Percentiles rank a stretch among this genome's conserved stretches.
Evolutionary conservation across 768 basidiomycete genomes (phyloP).

Genomic region (Mycena amicta): DNA sequence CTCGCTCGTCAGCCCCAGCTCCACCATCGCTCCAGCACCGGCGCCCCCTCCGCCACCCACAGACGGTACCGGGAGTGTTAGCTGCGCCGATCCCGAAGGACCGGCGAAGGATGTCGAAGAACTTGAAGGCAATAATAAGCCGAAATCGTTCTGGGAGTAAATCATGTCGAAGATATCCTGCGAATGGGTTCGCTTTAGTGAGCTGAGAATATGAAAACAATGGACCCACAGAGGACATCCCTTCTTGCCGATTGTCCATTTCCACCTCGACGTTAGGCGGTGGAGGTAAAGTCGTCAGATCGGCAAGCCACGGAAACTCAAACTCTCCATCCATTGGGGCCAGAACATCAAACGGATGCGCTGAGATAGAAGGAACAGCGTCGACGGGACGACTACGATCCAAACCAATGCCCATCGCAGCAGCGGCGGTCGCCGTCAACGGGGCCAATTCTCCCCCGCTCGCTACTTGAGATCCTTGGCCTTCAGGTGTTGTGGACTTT

Average conservation of each 20-base stretch:
- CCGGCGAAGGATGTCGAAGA: neutral
- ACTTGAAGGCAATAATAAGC: neutral
- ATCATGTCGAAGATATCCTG: constrained; percentile 16
- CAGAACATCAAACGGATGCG: neutral
- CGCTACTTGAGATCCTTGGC: no score
- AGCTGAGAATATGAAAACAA: no score
- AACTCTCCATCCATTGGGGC: neutral
- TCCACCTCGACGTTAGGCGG: neutral
- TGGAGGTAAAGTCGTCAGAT: constrained; percentile 6
- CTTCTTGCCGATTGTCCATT: constrained; percentile 5
- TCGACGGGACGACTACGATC: no score
- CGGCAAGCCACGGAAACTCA: constrained; percentile 20
- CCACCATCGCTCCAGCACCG: constrained; percentile 37
- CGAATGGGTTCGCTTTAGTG: neutral
- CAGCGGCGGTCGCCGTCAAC: neutral
- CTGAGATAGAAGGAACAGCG: no score
- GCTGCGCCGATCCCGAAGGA: constrained; percentile 2
- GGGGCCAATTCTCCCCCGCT: no score
- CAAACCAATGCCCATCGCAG: no score
- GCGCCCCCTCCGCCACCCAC: neutral
- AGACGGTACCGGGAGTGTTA: neutral
- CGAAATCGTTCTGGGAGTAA: neutral
- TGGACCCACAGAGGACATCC: neutral
- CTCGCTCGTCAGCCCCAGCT: constrained; percentile 47
- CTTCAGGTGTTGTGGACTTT: constrained; percentile 5